These are phyloP conservation scores for Westerdykella aurantiaca DNA, from an alignment of 2,329 filamentous ascomycete species.

Conservation along the genomic window DNA sequence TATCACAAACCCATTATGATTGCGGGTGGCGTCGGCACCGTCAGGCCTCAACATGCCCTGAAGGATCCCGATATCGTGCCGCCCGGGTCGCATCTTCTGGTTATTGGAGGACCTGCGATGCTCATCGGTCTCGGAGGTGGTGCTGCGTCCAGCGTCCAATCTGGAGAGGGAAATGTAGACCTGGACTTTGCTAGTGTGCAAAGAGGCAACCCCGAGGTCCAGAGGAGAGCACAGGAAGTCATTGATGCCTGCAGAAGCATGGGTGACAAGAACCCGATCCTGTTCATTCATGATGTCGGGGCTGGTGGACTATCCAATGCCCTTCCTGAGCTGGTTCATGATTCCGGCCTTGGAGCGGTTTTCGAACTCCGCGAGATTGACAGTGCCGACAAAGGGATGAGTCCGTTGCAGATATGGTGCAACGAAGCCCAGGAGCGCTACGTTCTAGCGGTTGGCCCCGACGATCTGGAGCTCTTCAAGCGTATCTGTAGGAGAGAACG, in stretches of 20 bases:
- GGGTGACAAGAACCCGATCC: constrained; percentile 80
- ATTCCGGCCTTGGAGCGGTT: constrained; percentile 81
- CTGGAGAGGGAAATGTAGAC: constrained; percentile 81
- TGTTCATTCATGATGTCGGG: constrained; percentile 96
- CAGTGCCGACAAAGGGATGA: constrained; percentile 85
- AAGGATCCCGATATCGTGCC: constrained; percentile 76
- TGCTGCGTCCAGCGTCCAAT: constrained; percentile 85
- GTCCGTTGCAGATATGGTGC: constrained; percentile 95
- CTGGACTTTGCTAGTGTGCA: constrained; percentile 97
- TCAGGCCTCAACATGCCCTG: constrained; percentile 82
- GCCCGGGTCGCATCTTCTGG: constrained; percentile 83
- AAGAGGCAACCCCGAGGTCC: constrained; percentile 93
- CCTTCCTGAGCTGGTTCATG: constrained; percentile 82
- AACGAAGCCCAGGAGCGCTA: constrained; percentile 97
- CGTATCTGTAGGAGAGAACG: constrained; percentile 73
- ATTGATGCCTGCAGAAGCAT: constrained; percentile 90
- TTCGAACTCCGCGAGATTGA: constrained; percentile 95
- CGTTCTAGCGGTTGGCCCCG: constrained; percentile 78
- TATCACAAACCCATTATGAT: constrained; percentile 99
- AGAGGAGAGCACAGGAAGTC: constrained; percentile 92
- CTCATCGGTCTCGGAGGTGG: constrained; percentile 93
- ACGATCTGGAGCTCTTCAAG: constrained; percentile 67
- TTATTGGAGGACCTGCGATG: constrained; percentile 95
- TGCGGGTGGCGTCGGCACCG: constrained; percentile 88
- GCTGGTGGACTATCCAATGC: constrained; percentile 83